Percentiles rank a stretch among this genome's conserved stretches.
Conservation (phyloP, 768 basidiomycete species). For the Agaricus bisporus region DNA sequence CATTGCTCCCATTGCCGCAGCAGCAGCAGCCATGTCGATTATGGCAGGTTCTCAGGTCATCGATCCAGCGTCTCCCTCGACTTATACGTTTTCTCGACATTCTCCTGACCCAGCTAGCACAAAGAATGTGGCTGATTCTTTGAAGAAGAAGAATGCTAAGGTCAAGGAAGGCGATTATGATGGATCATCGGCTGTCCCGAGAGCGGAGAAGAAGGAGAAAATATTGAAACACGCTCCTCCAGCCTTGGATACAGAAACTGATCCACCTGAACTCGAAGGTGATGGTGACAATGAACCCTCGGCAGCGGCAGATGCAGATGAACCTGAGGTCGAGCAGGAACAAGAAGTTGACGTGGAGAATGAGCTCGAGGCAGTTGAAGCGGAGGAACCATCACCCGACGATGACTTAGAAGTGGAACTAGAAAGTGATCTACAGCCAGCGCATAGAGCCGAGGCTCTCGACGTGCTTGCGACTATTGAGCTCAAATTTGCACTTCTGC, state of each 20-base stretch:
- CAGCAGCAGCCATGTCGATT: slow-evolving; percentile 40
- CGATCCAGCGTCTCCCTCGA: slow-evolving; percentile 29
- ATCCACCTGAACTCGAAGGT: slow-evolving; percentile 19
- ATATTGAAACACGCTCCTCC: slow-evolving; percentile 7
- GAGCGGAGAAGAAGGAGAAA: slow-evolving; percentile 7
- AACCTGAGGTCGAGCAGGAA: slow-evolving; percentile 23
- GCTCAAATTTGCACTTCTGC: slow-evolving; percentile 81
- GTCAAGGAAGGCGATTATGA: slow-evolving; percentile 18
- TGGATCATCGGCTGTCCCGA: slow-evolving; percentile 12
- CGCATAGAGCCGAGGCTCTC: slow-evolving; percentile 81
- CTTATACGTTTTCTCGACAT: slow-evolving; percentile 34
- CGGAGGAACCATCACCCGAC: slow-evolving; percentile 20
- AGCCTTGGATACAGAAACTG: slow-evolving; percentile 21
- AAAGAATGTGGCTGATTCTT: not conserved
- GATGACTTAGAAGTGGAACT: slow-evolving; percentile 25
- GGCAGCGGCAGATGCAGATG: slow-evolving; percentile 16
- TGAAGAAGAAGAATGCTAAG: slow-evolving; percentile 7
- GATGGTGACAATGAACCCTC: slow-evolving; percentile 13
- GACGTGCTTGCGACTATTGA: slow-evolving; percentile 87
- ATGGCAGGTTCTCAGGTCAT: slow-evolving; percentile 39
- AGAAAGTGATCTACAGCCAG: slow-evolving; percentile 63
- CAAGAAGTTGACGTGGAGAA: slow-evolving; percentile 28
- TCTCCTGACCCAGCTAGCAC: slow-evolving; percentile 24
- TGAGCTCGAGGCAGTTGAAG: slow-evolving; percentile 28
- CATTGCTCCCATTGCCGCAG: slow-evolving; percentile 25